Base-by-base conservation (phyloP, 805 yeast genomes). In the Saccharomycopsis sp. region DNA sequence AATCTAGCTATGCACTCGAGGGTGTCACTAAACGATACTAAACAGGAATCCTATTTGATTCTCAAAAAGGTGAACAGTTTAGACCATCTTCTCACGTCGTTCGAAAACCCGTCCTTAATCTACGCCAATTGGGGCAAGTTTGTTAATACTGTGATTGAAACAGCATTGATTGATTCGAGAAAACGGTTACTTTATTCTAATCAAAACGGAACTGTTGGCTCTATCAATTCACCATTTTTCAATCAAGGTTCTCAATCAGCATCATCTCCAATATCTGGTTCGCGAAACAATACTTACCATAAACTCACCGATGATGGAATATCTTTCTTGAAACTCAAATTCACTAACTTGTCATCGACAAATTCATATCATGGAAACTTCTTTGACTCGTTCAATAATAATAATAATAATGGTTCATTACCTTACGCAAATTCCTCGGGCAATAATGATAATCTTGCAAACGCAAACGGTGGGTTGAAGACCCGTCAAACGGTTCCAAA, bases 61-160 rank as follows among this genome's bases (percentile, higher is more conserved):
- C 47, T 61, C 3, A 62, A 55, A 49, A 68, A 66, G 55, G 65
- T 64, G 20, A 58, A 59, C 1, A 58, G 68, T 14, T 55, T 69
- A 20, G 62, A 63, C 2, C 59, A 65, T 15, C 63, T 62, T 51
- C 54, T 69, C 17, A 64, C 70, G 2, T 34, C 64, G 2, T 54
- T 54, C 25, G 71, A 68, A 54, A 60, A 61, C 3, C 57, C 62
- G 19, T 52, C 62, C 3, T 51, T 65, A 55, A 63, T 57, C 20
- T 63, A 64, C 47, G 47, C 34, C 20, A 52, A 58, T 25, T 61
- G 63, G 63, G 59, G 54, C 25, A 56, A 47, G 41, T 61, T 61
- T 42, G 56, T 58, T 20, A 54, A 61, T 19, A 54, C 47, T 15
- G 53, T 58, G 15, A 44, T 54, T 22, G 56, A 55, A 29, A 49